Conservation (phyloP, 495 filamentous ascomycete species). For the Penicillium macrosclerotiorum region DNA sequence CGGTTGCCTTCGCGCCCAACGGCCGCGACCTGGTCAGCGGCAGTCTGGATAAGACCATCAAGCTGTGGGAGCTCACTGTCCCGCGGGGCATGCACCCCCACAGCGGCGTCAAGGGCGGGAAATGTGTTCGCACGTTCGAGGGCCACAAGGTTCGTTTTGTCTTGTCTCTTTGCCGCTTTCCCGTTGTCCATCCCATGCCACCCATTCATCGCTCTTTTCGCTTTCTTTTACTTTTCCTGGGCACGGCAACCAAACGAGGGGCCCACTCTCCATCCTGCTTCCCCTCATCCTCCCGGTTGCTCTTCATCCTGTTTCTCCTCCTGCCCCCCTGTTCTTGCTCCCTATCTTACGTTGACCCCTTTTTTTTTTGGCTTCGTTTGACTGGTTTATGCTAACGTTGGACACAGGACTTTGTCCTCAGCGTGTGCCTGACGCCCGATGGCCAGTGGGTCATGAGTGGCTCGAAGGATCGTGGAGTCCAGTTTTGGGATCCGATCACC, state of each 20-base stretch:
- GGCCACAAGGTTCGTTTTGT: slow-evolving; percentile 76
- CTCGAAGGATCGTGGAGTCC: slow-evolving; percentile 86
- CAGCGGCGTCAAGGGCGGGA: slow-evolving; percentile 67
- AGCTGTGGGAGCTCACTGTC: slow-evolving; percentile 85
- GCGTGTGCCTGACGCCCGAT: slow-evolving; percentile 84
- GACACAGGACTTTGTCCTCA: slow-evolving; percentile 81
- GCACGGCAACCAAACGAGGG: neutral
- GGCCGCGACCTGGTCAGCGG: slow-evolving; percentile 85
- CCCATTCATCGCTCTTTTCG: slow-evolving; percentile 2
- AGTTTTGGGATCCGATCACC: slow-evolving; percentile 89
- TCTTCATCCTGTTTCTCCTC: no score
- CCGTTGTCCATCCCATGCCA: neutral
- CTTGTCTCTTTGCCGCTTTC: no score
- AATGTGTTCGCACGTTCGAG: slow-evolving; percentile 86
- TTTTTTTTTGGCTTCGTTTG: no score
- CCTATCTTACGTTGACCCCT: no score
- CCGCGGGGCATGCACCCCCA: slow-evolving; percentile 62
- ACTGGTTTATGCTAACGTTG: neutral
- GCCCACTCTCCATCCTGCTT: no score
- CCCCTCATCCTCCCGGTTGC: no score
- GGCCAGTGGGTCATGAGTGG: slow-evolving; percentile 88
- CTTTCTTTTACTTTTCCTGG: slow-evolving; percentile 2
- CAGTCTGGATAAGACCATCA: slow-evolving; percentile 91
- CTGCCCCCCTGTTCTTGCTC: no score
- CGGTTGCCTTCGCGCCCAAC: slow-evolving; percentile 85